Percentiles rank a stretch among this genome's conserved stretches.
Evolutionary conservation across 192 early-diverging fungal genomes (phyloP).

Genomic region (Umbelopsis vinacea): DNA sequence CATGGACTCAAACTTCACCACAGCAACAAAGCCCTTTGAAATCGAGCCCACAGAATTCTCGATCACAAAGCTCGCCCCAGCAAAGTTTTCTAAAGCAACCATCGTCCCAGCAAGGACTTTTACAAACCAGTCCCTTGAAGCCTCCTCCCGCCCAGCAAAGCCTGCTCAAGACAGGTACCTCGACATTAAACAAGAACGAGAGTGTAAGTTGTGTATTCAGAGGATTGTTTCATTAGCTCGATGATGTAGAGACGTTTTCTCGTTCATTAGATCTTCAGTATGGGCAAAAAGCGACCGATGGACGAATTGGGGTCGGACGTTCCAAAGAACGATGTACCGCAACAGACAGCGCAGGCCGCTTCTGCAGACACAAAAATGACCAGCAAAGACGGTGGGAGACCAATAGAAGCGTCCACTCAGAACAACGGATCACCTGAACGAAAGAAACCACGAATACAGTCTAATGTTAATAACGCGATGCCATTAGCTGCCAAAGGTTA

Average conservation of each 20-base stretch:
- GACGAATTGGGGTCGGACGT: background rate
- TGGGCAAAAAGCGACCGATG: conserved; percentile 31
- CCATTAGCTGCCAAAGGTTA: conserved; percentile 67
- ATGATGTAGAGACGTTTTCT: background rate
- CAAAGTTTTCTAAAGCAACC: background rate
- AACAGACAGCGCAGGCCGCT: conserved; percentile 6
- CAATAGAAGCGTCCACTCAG: background rate
- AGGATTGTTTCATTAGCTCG: background rate
- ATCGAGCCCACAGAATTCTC: conserved; percentile 28
- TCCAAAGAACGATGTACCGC: background rate
- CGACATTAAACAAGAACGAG: background rate
- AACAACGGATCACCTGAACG: background rate
- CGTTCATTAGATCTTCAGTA: background rate
- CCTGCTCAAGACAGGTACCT: too few species aligned
- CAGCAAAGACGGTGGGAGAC: background rate
- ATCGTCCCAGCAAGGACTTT: background rate
- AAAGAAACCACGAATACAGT: conserved; percentile 26
- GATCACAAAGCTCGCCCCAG: background rate
- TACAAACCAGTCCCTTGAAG: background rate
- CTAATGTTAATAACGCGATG: conserved; percentile 41
- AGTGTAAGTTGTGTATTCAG: background rate
- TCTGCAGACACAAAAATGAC: background rate
- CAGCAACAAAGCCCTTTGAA: background rate
- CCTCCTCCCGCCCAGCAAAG: too few species aligned
- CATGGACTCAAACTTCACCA: conserved; percentile 22